Evolutionary conservation across 2,329 filamentous ascomycete genomes (phyloP).

Genomic region (Colletotrichum zoysiae): DNA sequence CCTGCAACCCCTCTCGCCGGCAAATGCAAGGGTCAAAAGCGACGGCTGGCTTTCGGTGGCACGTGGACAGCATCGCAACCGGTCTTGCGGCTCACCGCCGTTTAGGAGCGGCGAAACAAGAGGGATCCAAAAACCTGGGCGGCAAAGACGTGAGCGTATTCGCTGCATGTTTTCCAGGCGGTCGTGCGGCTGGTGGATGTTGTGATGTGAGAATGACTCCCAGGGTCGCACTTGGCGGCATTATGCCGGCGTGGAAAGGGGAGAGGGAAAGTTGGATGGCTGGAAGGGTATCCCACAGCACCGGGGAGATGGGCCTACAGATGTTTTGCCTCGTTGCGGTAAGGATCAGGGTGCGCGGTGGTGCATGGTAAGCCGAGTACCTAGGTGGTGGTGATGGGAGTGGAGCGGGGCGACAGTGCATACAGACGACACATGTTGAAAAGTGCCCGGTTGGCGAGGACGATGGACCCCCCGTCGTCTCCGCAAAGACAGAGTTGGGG

Average conservation of each 20-base stretch:
- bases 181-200: background rate
- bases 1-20: background rate
- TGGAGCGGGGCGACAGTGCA: slow-evolving; percentile 18
- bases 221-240: slow-evolving; percentile 19
- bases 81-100: slow-evolving; percentile 34
- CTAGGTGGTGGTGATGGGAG: slow-evolving; percentile 13
- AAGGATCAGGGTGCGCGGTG: slow-evolving; percentile 9
- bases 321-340: slow-evolving; percentile 26
- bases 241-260: slow-evolving; percentile 12
- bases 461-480: slow-evolving; percentile 28
- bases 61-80: background rate
- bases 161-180: background rate
- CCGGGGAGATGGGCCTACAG: slow-evolving; percentile 31
- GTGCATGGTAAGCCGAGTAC: slow-evolving; percentile 16
- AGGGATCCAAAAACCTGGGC: background rate
- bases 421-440: slow-evolving; percentile 12
- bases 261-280: slow-evolving; percentile 1
- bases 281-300: slow-evolving; percentile 25
- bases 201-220: background rate
- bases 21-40: slow-evolving; percentile 1
- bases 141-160: slow-evolving; percentile 4
- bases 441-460: slow-evolving; percentile 27
- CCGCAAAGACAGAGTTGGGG: slow-evolving; percentile 36
- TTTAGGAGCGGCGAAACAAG: slow-evolving; percentile 1
- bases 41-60: slow-evolving; percentile 4